Base-by-base conservation (phyloP, 2,329 filamentous ascomycete genomes). In the Aspergillus caelatus region DNA sequence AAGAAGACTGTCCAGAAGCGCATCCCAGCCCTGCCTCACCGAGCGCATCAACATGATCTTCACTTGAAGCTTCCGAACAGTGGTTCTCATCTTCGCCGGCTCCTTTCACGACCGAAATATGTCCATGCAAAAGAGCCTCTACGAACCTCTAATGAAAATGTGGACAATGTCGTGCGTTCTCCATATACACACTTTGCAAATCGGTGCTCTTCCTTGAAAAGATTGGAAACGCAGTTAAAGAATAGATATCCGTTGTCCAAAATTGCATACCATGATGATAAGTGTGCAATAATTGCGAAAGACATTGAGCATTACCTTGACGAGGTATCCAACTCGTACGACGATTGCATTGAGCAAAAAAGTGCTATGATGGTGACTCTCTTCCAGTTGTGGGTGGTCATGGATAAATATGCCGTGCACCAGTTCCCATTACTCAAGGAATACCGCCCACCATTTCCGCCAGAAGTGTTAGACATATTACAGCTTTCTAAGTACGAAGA, bases 321-420 rank as follows among this genome's bases (percentile, higher is more conserved):
- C 16, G 26, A 2, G 5, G 43, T 53, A 7, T 3, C 14, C 4
- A 23, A 34, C 26, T n/a, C 32, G n/a, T 52, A 53, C 12, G 53
- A 50, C 16, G 12, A 10, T 26, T 11, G 16, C 9, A 7, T n/a
- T 12, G 54, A 62, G 12, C 53, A 58, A 11, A 57, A 16, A 12
- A 62, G 60, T 30, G 19, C 43, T 6, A 34, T 57, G 23, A 57
- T 57, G 16, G n/a, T 62, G 4, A 39, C 7, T n/a, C 8, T 62
- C 8, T 57, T 62, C 23, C 32, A 62, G 32, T 2, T 57, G 26
- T 62, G 60, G 60, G 23, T 53, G 3, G 9, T 19, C 4, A 57
- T 57, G 54, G 60, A 62, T 16, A 50, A 3, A 23, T 53, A 21
- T n/a, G 45, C 60, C 12, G 21, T 53, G 2, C 7, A 16, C 3